These are phyloP conservation scores for Chaetomium fimeti DNA, from an alignment of 495 filamentous ascomycete genomes.

Conservation along the genomic window DNA sequence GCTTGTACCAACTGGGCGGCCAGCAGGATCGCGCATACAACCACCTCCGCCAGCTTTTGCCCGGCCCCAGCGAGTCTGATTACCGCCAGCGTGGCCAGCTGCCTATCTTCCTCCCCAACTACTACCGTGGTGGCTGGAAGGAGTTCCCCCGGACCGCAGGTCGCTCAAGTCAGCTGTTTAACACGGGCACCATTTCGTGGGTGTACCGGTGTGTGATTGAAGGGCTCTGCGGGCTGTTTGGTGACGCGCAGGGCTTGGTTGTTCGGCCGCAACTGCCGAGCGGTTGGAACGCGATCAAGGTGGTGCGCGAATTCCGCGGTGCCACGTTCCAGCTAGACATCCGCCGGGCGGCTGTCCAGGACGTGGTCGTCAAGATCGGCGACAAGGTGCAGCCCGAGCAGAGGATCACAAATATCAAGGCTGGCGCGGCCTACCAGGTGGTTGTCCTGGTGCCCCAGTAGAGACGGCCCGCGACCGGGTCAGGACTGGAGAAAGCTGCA, in stretches of 20 bases:
- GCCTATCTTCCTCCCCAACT: slow-evolving; percentile 57
- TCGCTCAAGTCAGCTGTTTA: slow-evolving; percentile 55
- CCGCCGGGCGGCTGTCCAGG: slow-evolving; percentile 42
- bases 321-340: slow-evolving; percentile 52
- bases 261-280: slow-evolving; percentile 52
- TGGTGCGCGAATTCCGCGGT: slow-evolving; percentile 50
- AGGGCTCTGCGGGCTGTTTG: slow-evolving; percentile 53
- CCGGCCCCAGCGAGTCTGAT: slow-evolving; percentile 51
- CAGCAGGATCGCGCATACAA: slow-evolving; percentile 52
- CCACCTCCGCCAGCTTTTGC: slow-evolving; percentile 52
- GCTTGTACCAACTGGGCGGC: slow-evolving; percentile 49
- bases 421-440: slow-evolving; percentile 44
- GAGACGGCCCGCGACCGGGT: not conserved
- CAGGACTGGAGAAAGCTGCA: too few relatives aligned
- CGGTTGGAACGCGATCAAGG: slow-evolving; percentile 49
- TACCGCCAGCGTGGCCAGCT: slow-evolving; percentile 55
- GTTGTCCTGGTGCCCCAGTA: slow-evolving; percentile 40
- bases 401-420: slow-evolving; percentile 40
- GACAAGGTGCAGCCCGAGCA: slow-evolving; percentile 39
- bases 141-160: slow-evolving; percentile 53
- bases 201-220: slow-evolving; percentile 55
- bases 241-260: slow-evolving; percentile 46
- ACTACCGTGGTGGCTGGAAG: slow-evolving; percentile 55
- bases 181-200: slow-evolving; percentile 58
- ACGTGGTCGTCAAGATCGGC: slow-evolving; percentile 41